phyloP scores from a whole-genome alignment of 306 rosid species.

The Cucumis cinereus region DNA sequence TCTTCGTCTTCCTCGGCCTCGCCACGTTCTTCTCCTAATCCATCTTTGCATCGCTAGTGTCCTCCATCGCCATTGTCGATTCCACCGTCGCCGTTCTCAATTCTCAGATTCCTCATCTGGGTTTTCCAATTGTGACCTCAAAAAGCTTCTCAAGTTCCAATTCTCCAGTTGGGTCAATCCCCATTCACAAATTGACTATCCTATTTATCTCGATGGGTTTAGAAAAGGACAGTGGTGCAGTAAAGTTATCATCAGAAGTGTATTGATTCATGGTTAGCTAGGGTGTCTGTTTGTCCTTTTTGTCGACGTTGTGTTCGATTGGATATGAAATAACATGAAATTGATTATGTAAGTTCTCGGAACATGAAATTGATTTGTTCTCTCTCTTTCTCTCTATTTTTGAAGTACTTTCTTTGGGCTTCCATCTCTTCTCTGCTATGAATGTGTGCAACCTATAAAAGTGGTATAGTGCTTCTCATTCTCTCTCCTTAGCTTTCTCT shows the following conservation, averaged over 20 bases:
- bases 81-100: constrained; percentile 13
- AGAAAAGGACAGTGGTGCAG: constrained; percentile 66
- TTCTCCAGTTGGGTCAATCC: constrained; percentile 11
- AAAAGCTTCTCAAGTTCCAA: constrained; percentile 45
- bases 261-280: constrained; percentile 66
- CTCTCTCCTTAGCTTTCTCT: too few relatives aligned
- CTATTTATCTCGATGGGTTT: constrained; percentile 59
- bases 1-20: constrained; percentile 61
- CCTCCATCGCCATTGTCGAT: constrained; percentile 43
- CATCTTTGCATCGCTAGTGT: constrained; percentile 49
- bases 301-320: constrained; percentile 61
- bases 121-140: constrained; percentile 27
- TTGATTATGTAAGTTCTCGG: constrained; percentile 17
- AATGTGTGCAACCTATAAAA: too few relatives aligned
- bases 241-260: constrained; percentile 53
- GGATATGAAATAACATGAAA: constrained; percentile 13
- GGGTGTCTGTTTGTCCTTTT: constrained; percentile 62
- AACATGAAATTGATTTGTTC: too few relatives aligned
- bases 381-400: too few relatives aligned
- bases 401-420: too few relatives aligned
- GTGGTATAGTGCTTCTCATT: too few relatives aligned
- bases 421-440: too few relatives aligned
- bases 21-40: constrained; percentile 53
- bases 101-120: constrained; percentile 17
- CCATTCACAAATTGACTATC: constrained; percentile 31